Evolutionary conservation across 306 rosid genomes (phyloP), one percentile per base, ranked within the genome.

Genomic region (Ochetophila trinervis): DNA sequence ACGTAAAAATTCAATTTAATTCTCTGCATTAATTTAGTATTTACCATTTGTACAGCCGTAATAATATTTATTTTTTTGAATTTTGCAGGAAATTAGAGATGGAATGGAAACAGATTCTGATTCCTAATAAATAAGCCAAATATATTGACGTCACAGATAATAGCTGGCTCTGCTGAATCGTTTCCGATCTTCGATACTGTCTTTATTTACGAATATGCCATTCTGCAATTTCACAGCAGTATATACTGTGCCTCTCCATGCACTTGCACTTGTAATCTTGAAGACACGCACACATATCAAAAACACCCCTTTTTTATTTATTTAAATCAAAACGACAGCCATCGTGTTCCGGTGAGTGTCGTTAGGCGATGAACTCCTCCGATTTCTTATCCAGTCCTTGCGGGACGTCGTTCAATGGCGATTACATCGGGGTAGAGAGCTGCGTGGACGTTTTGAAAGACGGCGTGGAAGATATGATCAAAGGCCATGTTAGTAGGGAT

Each of bases 351-450:
- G 16, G 40, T 63, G 16, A 24, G 11, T 36, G 19, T 47, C 30
- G 19, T 21, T 23, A 20, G 9, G 11, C 20, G 60, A 62, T 66
- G 77, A 34, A 69, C 45, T 19, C 61, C 23, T n/a, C 32, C 32
- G 53, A 53, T 12, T 32, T 47, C 17, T 32, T 65, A 16, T 49
- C 65, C 65, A 12, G 18, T 9, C 30, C 69, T 35, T 34, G 70
- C 8, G 6, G 37, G 27, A 21, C 61, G 0, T 60, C 47, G 4
- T 19, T 34, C 11, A 35, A 48, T 53, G 70, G 84, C 0, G 93
- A 84, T 70, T 79, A 75, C 67, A 84, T 86, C 21, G 95, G 93
- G 8, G 55, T 63, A 23, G 90, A 90, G 79, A 90, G 95, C 61
- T 82, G 91, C 65, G 62, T 63, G 0, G 95, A 88, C 57, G 57